phyloP scores from a whole-genome alignment of 495 filamentous ascomycete genomes.

The Penicillium soppii region DNA sequence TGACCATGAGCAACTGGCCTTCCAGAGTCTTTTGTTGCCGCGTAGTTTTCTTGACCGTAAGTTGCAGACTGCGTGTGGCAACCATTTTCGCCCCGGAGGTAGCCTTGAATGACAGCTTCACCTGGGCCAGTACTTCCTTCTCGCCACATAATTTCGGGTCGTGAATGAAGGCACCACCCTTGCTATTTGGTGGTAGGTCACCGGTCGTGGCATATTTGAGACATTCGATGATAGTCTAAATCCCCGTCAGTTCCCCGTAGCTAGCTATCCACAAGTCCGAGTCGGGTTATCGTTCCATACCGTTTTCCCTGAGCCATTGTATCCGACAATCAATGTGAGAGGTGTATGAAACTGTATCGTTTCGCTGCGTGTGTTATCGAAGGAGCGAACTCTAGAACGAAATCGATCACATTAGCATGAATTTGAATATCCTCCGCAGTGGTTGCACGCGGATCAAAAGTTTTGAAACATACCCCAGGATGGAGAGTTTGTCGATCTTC shows the following conservation, averaged over 20 bases:
- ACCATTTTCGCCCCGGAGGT: slow-evolving; percentile 76
- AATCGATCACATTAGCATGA: slow-evolving; percentile 1
- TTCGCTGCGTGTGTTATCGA: slow-evolving; percentile 72
- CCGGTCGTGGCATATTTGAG: slow-evolving; percentile 98
- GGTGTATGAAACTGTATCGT: slow-evolving; percentile 89
- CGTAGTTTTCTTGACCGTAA: slow-evolving; percentile 79
- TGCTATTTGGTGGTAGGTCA: slow-evolving; percentile 89
- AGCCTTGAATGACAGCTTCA: slow-evolving; percentile 82
- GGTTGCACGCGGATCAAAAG: not conserved
- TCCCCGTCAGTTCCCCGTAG: slow-evolving; percentile 9
- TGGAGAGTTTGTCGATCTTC: slow-evolving; percentile 86
- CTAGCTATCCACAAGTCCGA: not conserved
- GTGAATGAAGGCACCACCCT: slow-evolving; percentile 92
- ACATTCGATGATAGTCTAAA: slow-evolving; percentile 92
- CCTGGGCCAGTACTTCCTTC: slow-evolving; percentile 86
- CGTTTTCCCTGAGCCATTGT: slow-evolving; percentile 97
- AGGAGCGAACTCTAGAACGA: slow-evolving; percentile 75
- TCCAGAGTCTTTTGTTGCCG: slow-evolving; percentile 78
- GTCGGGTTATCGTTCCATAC: slow-evolving; percentile 31
- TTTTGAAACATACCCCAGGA: slow-evolving; percentile 59
- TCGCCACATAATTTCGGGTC: slow-evolving; percentile 91
- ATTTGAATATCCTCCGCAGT: not conserved
- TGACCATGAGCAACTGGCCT: slow-evolving; percentile 67
- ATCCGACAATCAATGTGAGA: slow-evolving; percentile 91
- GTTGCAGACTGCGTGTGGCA: slow-evolving; percentile 75